phyloP scores from a whole-genome alignment of 208 protist species.

The Vickermania ingenoplastis region DNA sequence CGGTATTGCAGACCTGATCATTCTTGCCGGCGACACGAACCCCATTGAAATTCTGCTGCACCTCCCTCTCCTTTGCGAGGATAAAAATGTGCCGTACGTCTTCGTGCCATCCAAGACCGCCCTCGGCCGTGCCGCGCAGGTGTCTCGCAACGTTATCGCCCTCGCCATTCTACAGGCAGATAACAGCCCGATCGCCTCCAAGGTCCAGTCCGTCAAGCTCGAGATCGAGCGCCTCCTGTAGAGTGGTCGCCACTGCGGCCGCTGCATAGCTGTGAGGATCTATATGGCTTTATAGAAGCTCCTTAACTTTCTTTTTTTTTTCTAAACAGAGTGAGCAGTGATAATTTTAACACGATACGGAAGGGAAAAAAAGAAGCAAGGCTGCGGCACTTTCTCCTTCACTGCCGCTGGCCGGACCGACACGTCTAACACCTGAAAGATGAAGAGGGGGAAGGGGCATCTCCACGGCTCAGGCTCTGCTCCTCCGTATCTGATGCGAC shows the following conservation, averaged over 20 bases:
- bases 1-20: constrained; percentile 97
- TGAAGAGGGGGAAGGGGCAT: too few relatives aligned
- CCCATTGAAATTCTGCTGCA: constrained; percentile 99
- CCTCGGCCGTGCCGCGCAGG: constrained; percentile 97
- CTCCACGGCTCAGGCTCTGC: too few relatives aligned
- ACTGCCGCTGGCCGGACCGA: too few relatives aligned
- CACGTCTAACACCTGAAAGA: too few relatives aligned
- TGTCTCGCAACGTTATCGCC: constrained; percentile 97
- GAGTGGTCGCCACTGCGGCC: constrained; percentile 5
- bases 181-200: constrained; percentile 92
- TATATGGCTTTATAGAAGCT: constrained; percentile 11
- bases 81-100: constrained; percentile 99
- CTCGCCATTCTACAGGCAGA: constrained; percentile 94
- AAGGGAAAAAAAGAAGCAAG: constrained; percentile 14
- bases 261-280: constrained; percentile 1
- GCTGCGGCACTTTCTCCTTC: too few relatives aligned
- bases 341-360: not conserved
- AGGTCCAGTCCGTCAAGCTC: constrained; percentile 96
- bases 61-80: constrained; percentile 99
- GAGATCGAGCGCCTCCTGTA: constrained; percentile 97
- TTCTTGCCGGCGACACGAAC: constrained; percentile 99
- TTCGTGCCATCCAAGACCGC: constrained; percentile 98
- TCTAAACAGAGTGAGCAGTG: constrained; percentile 4
- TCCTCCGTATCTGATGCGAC: too few relatives aligned
- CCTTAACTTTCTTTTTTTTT: constrained; percentile 11